These are phyloP conservation scores for Solanum tarijense DNA, from an alignment of 257 asterid species.

Conservation along the genomic window DNA sequence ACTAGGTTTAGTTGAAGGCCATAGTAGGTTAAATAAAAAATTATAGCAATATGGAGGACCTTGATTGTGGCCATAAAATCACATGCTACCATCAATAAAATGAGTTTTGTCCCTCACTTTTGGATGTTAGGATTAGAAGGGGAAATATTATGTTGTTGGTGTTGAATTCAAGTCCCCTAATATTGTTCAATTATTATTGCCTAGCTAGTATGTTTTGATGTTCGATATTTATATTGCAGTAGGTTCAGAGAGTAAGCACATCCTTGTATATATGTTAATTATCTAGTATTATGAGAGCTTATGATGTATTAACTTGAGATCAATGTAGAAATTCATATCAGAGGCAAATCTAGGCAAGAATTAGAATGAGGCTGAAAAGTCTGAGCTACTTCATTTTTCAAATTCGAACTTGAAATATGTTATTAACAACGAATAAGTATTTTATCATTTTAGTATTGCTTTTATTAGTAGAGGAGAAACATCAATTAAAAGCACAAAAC, in stretches of 20 bases:
- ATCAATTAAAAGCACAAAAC: constrained; percentile 21
- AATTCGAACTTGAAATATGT: neutral
- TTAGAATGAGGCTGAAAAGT: neutral
- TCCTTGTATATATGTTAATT: neutral
- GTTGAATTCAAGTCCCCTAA: constrained; percentile 1
- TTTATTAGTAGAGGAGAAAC: constrained; percentile 8
- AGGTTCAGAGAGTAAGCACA: neutral
- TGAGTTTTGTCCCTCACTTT: constrained; percentile 62
- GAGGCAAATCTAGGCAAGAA: neutral
- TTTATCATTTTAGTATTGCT: neutral
- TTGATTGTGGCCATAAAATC: constrained; percentile 32
- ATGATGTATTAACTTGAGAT: neutral
- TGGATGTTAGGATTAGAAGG: constrained; percentile 27
- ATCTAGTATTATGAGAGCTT: neutral
- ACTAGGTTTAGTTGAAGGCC: neutral
- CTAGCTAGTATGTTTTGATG: constrained; percentile 5
- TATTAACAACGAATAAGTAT: neutral
- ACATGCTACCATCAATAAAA: constrained; percentile 40
- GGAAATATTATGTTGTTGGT: neutral
- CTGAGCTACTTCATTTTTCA: neutral
- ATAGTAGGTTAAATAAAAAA: neutral
- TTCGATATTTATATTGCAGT: neutral
- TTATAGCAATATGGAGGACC: constrained; percentile 15
- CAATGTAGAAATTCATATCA: neutral
- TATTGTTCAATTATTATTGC: constrained; percentile 12